Evolutionary conservation across 768 basidiomycete genomes (phyloP), one percentile per base, ranked within the genome.

Genomic region (Aureoboletus auriporus): DNA sequence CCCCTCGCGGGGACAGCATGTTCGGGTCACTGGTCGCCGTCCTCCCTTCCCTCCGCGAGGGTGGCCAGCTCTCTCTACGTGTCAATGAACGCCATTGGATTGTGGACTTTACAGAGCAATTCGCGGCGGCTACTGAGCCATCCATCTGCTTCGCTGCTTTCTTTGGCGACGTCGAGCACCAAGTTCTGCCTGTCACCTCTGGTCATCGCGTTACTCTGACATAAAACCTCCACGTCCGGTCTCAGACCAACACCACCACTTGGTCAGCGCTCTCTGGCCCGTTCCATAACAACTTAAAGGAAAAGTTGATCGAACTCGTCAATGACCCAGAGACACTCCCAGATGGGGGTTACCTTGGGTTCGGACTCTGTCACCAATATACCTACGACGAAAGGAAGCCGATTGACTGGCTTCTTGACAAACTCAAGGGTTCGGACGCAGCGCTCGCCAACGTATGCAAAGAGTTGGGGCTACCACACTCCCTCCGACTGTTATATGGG

Each of bases 21-120:
- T 73, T 82, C 43, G 78, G 73, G 2, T 78, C 78, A 1, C 69
- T 82, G 5, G 71, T 79, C 2, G 52, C 79, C 28, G 66, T 75
- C 20, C 71, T 77, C 42, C 79, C 77, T 10, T 70, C 71, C 0
- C 31, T 54, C 0, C 72, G 80, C 52, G 63, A 74, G 47, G 78
- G 77, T 1, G 79, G 78, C 4, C 57, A 61, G 14, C 66, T 77
- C 13, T 43, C 66, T 3, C 61, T 82, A 1, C 68, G 66, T 10
- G 63, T 70, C 30, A 46, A 39, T 8, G 64, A 55, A 12, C 49
- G 61, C 17, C 70, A 72, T 36, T 72, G 67, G 67, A 55, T 52
- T 0, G 66, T 74, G 35, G 73, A 76, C 48, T 71, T 74, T 8
- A 58, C 66, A 7, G 40, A 61, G 1, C 34, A 38, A 6, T 42